Base-by-base conservation (phyloP, 176 grass and related monocot species). In the Areca catechu region DNA sequence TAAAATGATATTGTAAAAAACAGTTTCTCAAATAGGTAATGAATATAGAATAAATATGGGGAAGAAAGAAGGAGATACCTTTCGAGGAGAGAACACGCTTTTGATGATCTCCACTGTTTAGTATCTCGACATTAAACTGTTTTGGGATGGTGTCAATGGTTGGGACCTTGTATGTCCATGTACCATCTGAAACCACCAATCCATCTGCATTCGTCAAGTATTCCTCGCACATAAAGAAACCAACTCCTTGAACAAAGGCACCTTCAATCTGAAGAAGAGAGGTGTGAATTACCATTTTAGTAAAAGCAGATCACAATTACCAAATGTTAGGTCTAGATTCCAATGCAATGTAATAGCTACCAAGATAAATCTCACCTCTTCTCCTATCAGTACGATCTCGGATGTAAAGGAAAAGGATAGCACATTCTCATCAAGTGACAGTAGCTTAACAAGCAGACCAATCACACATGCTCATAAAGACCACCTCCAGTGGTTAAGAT, bases 81-180 rank as follows among this genome's bases (percentile, higher is more conserved):
- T 97, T 88, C 14, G 93, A 97, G 68, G 93, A 91, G 63, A 97
- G 87, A 58, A 97, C 78, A 48, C 83, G 81, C 19, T 82, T 85
- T 59, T 91, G 81, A 47, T 97, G 86, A 62, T 82, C 69, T 67
- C 87, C 93, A 88, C 93, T 97, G 50, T 80, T 91, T 61, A 85
- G 57, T 63, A 97, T 59, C 73, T 97, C 79, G 34, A 97, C 76
- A 77, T 97, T 88, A 67, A 97, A 97, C 69, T 88, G 75, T 48
- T 76, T 91, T 2, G 93, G 87, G 53, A 97, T 88, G 56, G 81
- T 91, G 62, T 97, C 93, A 27, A 85, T n/a, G 21, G 87, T 97
- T 47, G 93, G 93, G 49, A 97, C 82, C 65, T 91, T 97, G 75
- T 97, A 97, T 56, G 87, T 97, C 93, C 93, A 97, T 25, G 87